Percentiles rank a stretch among this genome's conserved stretches.
Evolutionary conservation across 148 eudicot genomes (phyloP).

Genomic region (Spergularia bocconei): DNA sequence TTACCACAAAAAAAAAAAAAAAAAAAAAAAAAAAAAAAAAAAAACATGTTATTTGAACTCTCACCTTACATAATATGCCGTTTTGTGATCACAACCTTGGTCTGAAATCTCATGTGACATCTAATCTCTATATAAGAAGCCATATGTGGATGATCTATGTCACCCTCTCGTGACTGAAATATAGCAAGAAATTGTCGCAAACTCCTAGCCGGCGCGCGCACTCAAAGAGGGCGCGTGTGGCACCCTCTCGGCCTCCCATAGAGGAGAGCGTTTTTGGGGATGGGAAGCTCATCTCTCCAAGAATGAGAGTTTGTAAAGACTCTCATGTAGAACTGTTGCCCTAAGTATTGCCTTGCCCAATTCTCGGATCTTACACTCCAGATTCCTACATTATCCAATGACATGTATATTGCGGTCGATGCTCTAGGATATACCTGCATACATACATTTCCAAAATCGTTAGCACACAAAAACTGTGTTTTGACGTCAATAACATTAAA

Average conservation of each 20-base stretch:
- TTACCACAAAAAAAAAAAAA: too few relatives aligned
- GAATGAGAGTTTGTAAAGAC: slow-evolving; percentile 66
- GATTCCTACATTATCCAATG: slow-evolving; percentile 87
- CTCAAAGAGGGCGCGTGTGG: slow-evolving; percentile 65
- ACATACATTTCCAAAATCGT: slow-evolving; percentile 1
- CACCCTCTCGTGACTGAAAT: slow-evolving; percentile 67
- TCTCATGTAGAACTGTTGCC: slow-evolving; percentile 83
- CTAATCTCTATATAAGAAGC: slow-evolving; percentile 12
- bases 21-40: not conserved
- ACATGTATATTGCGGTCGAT: slow-evolving; percentile 83
- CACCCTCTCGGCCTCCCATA: slow-evolving; percentile 82
- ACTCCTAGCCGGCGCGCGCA: too few relatives aligned
- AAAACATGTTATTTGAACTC: too few relatives aligned
- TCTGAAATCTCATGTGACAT: slow-evolving; percentile 10
- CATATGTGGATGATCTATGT: slow-evolving; percentile 21
- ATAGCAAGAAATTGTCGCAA: not conserved
- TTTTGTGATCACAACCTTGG: not conserved
- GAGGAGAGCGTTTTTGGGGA: slow-evolving; percentile 85
- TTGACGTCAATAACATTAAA: too few relatives aligned
- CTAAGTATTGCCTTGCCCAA: slow-evolving; percentile 84
- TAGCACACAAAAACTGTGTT: not conserved
- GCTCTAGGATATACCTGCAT: slow-evolving; percentile 77
- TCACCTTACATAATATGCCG: not conserved
- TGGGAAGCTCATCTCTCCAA: slow-evolving; percentile 73
- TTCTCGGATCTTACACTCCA: slow-evolving; percentile 93